These are phyloP conservation scores for Penicillium sp. DNA, from an alignment of 2,329 filamentous ascomycete genomes.

Conservation along the genomic window DNA sequence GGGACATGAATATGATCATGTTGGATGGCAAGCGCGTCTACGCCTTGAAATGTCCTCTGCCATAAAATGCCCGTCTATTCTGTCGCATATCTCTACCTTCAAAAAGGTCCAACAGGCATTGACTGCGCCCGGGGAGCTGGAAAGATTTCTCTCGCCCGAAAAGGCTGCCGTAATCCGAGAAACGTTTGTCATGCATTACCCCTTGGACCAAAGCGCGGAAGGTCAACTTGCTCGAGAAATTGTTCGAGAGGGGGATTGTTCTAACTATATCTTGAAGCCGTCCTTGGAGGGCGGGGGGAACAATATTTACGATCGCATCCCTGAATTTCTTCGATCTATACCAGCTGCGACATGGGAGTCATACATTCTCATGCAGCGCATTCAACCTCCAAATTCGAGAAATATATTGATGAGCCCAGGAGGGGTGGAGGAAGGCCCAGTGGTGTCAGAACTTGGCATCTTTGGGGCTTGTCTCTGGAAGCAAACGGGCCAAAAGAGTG, in stretches of 20 bases:
- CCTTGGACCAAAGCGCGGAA: slow-evolving; percentile 34
- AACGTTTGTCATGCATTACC: slow-evolving; percentile 43
- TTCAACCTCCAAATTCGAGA: slow-evolving; percentile 33
- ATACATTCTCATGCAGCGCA: slow-evolving; percentile 47
- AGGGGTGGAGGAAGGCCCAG: slow-evolving; percentile 36
- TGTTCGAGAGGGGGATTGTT: slow-evolving; percentile 24
- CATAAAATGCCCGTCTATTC: slow-evolving; percentile 49
- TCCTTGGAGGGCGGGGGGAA: slow-evolving; percentile 49
- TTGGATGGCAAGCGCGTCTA: slow-evolving; percentile 33
- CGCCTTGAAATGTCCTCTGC: slow-evolving; percentile 43
- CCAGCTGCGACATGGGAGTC: slow-evolving; percentile 31
- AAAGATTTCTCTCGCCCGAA: slow-evolving; percentile 34
- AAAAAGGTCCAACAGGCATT: slow-evolving; percentile 50
- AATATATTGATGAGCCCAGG: slow-evolving; percentile 38
- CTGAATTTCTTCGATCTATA: slow-evolving; percentile 31
- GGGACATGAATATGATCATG: slow-evolving; percentile 39
- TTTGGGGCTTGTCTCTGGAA: slow-evolving; percentile 46
- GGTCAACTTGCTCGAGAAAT: slow-evolving; percentile 30
- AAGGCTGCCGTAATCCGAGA: slow-evolving; percentile 29
- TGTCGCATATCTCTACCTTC: slow-evolving; percentile 45
- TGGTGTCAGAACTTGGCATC: slow-evolving; percentile 49
- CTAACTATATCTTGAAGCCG: slow-evolving; percentile 46
- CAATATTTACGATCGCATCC: slow-evolving; percentile 45
- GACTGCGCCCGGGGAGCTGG: slow-evolving; percentile 32
- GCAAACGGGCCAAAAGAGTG: not conserved